Evolutionary conservation across 2,329 filamentous ascomycete species (phyloP).

Genomic region (Pseudodiploospora longispora): DNA sequence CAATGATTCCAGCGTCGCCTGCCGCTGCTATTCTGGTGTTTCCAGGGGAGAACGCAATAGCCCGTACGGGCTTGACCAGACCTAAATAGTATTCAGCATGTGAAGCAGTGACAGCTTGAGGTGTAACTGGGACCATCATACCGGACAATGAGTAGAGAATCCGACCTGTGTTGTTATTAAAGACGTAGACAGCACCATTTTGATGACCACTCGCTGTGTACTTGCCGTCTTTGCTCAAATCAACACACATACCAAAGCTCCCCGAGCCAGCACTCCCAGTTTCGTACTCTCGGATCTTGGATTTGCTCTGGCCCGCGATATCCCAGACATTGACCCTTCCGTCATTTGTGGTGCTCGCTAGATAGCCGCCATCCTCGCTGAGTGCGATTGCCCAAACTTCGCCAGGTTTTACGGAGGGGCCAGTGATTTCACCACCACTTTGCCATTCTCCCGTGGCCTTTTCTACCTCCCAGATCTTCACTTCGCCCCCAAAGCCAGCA

Average conservation of each 20-base stretch:
- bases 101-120: no score
- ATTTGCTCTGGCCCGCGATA: constrained; percentile 42
- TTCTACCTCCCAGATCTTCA: constrained; percentile 69
- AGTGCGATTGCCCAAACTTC: constrained; percentile 85
- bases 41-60: constrained; percentile 80
- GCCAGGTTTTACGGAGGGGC: constrained; percentile 46
- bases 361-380: constrained; percentile 72
- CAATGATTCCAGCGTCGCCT: constrained; percentile 81
- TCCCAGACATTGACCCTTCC: constrained; percentile 90
- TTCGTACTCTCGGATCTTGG: constrained; percentile 75
- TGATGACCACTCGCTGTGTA: constrained; percentile 90
- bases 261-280: constrained; percentile 64
- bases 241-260: constrained; percentile 83
- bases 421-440: constrained; percentile 31
- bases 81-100: constrained; percentile 38
- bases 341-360: constrained; percentile 82
- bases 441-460: constrained; percentile 49
- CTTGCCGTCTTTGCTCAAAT: constrained; percentile 69
- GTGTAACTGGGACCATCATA: constrained; percentile 25
- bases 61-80: constrained; percentile 76
- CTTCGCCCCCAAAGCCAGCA: constrained; percentile 81
- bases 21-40: constrained; percentile 80
- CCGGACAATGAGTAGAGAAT: constrained; percentile 79
- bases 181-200: constrained; percentile 86
- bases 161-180: constrained; percentile 83